A percentile compares a stretch with the other conserved stretches of the same genome.
Conservation (phyloP, 2,329 filamentous ascomycete species). For the Microthyrium microscopicum region DNA sequence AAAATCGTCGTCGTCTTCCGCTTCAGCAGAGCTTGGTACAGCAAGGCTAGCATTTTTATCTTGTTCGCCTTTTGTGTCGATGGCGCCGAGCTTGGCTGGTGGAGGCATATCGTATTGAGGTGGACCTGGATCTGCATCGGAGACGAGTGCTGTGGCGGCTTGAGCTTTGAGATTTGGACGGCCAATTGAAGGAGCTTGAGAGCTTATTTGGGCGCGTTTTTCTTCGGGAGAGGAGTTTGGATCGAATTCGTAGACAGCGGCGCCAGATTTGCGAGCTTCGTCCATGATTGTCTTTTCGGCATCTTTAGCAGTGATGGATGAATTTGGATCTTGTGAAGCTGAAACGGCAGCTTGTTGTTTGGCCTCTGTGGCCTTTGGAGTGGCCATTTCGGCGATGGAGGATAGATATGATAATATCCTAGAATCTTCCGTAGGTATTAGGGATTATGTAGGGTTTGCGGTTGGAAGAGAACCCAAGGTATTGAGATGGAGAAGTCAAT, state of each 20-base stretch:
- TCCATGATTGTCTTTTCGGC: slow-evolving; percentile 59
- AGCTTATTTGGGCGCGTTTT: slow-evolving; percentile 64
- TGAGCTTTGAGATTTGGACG: slow-evolving; percentile 1
- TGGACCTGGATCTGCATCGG: slow-evolving; percentile 60
- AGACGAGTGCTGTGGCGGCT: slow-evolving; percentile 48
- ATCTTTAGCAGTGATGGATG: slow-evolving; percentile 47
- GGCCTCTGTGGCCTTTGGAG: slow-evolving; percentile 40
- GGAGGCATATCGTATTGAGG: slow-evolving; percentile 66
- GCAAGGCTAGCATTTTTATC: slow-evolving; percentile 33
- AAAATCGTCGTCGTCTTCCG: slow-evolving; percentile 33
- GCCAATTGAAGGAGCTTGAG: slow-evolving; percentile 36
- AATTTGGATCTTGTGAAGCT: slow-evolving; percentile 56
- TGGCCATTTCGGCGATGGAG: background rate
- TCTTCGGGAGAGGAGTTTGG: slow-evolving; percentile 68
- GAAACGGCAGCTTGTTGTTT: slow-evolving; percentile 70
- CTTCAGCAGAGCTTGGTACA: slow-evolving; percentile 15
- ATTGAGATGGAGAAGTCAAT: too few species aligned
- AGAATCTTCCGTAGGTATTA: too few species aligned
- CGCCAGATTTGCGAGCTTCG: slow-evolving; percentile 63
- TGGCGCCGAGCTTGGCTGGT: slow-evolving; percentile 51
- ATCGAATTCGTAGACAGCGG: slow-evolving; percentile 70
- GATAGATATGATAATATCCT: background rate
- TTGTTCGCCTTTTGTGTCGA: slow-evolving; percentile 36
- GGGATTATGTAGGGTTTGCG: background rate
- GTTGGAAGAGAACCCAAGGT: too few species aligned